phyloP scores from a whole-genome alignment of 345 rosid genomes.

The Euclidium syriacum region DNA sequence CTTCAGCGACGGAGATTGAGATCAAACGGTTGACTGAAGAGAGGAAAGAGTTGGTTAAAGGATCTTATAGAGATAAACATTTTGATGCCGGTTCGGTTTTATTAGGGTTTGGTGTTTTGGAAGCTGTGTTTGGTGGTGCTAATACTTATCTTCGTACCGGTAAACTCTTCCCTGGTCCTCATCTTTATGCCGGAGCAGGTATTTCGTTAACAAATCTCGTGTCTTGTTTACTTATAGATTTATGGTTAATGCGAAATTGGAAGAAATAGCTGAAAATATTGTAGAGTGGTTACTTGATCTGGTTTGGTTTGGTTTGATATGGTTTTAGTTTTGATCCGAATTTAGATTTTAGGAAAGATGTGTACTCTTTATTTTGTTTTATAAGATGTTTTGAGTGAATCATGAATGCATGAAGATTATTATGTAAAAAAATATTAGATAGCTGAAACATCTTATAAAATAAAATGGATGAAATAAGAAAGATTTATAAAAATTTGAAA shows the following conservation, averaged over 20 bases:
- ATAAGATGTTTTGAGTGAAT: too few relatives aligned
- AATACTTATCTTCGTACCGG: conserved; percentile 86
- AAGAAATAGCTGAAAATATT: too few relatives aligned
- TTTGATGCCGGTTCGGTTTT: conserved; percentile 78
- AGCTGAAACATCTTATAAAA: too few relatives aligned
- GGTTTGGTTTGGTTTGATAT: too few relatives aligned
- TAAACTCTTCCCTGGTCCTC: conserved; percentile 97
- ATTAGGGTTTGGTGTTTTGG: conserved; percentile 83
- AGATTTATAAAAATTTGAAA: not conserved
- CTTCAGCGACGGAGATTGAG: conserved; percentile 46
- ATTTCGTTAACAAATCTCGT: not conserved
- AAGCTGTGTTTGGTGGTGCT: conserved; percentile 67
- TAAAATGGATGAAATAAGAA: not conserved
- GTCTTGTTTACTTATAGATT: too few relatives aligned
- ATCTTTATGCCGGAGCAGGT: conserved; percentile 93
- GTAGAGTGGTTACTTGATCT: too few relatives aligned
- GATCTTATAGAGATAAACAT: conserved; percentile 62
- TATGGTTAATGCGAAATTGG: too few relatives aligned
- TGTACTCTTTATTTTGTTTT: too few relatives aligned
- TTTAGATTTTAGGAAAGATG: too few relatives aligned
- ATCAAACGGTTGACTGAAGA: conserved; percentile 67
- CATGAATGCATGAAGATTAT: too few relatives aligned
- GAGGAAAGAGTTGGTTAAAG: conserved; percentile 33
- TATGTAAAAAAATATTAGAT: too few relatives aligned
- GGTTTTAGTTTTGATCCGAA: too few relatives aligned